Evolutionary conservation across 805 yeast species (phyloP), one percentile per base, ranked within the genome.

Genomic region (Starmerella cellae): DNA sequence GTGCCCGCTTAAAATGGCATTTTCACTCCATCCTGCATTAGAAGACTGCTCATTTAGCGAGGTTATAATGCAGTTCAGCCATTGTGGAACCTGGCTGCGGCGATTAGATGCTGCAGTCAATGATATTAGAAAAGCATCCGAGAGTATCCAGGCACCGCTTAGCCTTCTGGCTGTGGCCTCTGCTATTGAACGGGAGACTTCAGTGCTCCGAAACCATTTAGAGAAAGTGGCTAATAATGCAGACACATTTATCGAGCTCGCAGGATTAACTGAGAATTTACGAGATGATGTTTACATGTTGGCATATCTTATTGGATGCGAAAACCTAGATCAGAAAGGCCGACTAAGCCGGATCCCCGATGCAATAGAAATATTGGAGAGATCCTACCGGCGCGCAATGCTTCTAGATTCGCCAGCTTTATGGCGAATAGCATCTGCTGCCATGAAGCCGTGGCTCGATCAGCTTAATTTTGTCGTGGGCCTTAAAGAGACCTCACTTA

Each of bases 301-400:
- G 14, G 50, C 53, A 16, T 30, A 39, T 20, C 42, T 52, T 3
- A 19, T 52, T 4, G 55, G 54, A 14, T 52, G 55, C 29, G 40
- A 39, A 2, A 38, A 48, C 22, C 37, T 48, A 17, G 10, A 14
- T 1, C 5, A 3, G 2, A 29, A 36, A 5, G 48, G 50, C 11
- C 18, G 26, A 2, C 38, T 52, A 5, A 16, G 23, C 1, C n/a
- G 35, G 1, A 22, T 50, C 5, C 55, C 55, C 2, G 0, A 37
- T 1, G 42, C 51, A 0, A 30, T 32, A 3, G 43, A 29, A 2
- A 32, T 52, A 1, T 45, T 52, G 6, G 42, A 48, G 17, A 22
- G 46, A 10, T 45, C 43, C 2, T 52, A 41, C 21, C 14, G 5
- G 6, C 34, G 39, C 1, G 44, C 42, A 2, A 4, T 17, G 17